Conservation (phyloP, 2,329 filamentous ascomycete genomes). For the Aspergillus sp. region DNA sequence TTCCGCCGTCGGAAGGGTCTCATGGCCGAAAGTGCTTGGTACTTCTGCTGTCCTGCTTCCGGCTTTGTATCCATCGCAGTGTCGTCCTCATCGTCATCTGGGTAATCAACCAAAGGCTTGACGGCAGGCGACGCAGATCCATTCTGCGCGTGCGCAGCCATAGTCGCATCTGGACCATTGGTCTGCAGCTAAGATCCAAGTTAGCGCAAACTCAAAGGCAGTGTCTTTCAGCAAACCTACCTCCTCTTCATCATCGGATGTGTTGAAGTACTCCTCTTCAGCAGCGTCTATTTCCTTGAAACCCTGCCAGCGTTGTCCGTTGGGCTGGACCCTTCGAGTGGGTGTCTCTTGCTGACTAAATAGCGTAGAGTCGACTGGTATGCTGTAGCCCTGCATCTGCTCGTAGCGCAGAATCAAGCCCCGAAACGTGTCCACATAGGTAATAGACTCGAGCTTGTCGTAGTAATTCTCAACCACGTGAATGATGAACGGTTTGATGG, state of each 20-base stretch:
- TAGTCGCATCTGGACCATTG: constrained; percentile 28
- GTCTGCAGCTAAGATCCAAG: constrained; percentile 24
- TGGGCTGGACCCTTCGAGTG: constrained; percentile 37
- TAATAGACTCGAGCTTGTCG: constrained; percentile 64
- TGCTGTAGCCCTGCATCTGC: constrained; percentile 59
- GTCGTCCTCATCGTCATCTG: constrained; percentile 81
- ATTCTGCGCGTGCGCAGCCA: constrained; percentile 39
- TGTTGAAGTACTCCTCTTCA: constrained; percentile 92
- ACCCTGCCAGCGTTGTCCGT: constrained; percentile 55
- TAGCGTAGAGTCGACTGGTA: constrained; percentile 54
- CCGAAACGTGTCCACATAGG: constrained; percentile 77
- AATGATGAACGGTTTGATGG: constrained; percentile 68
- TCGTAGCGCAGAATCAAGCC: constrained; percentile 69
- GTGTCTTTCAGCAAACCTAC: constrained; percentile 15
- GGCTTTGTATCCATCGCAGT: constrained; percentile 51
- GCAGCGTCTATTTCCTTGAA: constrained; percentile 75
- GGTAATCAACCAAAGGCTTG: constrained; percentile 81
- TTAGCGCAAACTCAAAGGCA: constrained; percentile 7
- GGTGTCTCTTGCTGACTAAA: constrained; percentile 59
- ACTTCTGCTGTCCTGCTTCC: constrained; percentile 15
- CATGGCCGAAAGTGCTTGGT: constrained; percentile 12
- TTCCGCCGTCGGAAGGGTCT: constrained; percentile 19
- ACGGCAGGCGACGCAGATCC: constrained; percentile 50
- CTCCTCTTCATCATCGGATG: constrained; percentile 75
- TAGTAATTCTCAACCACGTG: constrained; percentile 79